Evolutionary conservation across 305 asterid genomes (phyloP).

Genomic region (Lippia alba): DNA sequence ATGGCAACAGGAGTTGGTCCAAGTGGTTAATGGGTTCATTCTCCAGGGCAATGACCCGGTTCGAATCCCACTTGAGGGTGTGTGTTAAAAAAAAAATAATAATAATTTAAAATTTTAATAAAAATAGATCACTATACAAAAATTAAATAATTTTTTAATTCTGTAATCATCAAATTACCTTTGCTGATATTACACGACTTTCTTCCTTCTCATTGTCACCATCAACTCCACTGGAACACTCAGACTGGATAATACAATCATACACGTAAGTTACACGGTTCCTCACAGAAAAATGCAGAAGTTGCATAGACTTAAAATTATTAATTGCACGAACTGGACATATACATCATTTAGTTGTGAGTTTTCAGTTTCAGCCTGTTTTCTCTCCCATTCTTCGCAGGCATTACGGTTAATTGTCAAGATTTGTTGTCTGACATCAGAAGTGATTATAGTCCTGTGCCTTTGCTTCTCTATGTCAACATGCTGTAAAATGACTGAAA

Average conservation of each 20-base stretch:
- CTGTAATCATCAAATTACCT: conserved; percentile 40
- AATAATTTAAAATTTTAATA: neutral
- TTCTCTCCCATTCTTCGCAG: conserved; percentile 89
- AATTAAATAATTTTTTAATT: too few species aligned
- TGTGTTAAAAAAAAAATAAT: too few species aligned
- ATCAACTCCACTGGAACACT: conserved; percentile 57
- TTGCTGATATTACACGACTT: conserved; percentile 56
- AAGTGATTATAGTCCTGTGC: conserved; percentile 76
- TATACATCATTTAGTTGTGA: conserved; percentile 73
- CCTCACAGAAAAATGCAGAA: conserved; percentile 15
- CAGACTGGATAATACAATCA: conserved; percentile 57
- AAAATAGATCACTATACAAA: neutral
- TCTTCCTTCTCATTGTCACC: conserved; percentile 87
- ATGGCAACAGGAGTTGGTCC: too few species aligned
- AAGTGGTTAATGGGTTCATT: too few species aligned
- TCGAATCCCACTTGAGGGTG: too few species aligned
- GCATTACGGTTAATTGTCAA: conserved; percentile 73
- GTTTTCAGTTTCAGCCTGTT: conserved; percentile 86
- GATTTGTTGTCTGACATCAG: conserved; percentile 83
- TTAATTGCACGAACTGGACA: conserved; percentile 30
- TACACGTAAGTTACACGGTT: conserved; percentile 22
- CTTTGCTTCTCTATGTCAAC: conserved; percentile 82
- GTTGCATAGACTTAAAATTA: conserved; percentile 24
- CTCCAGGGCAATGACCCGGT: too few species aligned
- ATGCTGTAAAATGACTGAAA: conserved; percentile 52